Base-by-base conservation (phyloP, 352 stramenopile genomes). In the Pythium volutum region DNA sequence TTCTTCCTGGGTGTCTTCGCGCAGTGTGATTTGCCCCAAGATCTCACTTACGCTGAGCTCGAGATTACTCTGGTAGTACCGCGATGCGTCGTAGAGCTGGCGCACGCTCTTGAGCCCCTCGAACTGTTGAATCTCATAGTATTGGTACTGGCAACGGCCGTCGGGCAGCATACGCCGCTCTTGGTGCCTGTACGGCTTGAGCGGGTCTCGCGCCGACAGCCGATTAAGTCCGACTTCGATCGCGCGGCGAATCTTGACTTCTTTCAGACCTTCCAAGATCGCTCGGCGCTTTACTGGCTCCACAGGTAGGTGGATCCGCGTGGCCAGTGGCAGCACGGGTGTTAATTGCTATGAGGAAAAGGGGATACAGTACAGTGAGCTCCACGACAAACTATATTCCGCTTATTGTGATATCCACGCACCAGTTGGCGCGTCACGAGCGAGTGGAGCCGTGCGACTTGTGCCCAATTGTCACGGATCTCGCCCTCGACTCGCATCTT, bases 41-140 rank as follows among this genome's bases (percentile, higher is more conserved):
- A 68, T 62, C 59, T 84, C 76, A 4, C 72, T 83, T 20, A 87
- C 75, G 12, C 54, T 84, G 59, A 86, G 84, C 56, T 89, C 75
- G 67, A 86, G 74, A 41, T 80, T 83, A 11, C 74, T 41, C 22
- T 75, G 62, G 54, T 77, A 81, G 16, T 63, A 73, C 15, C 71
- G 51, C 18, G 84, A 59, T 9, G 71, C 67, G 23, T 87, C 69
- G 39, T 72, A 87, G 12, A 87, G 70, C 34, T 83, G 69, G 12
- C 61, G 64, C 12, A 82, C 67, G 16, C 64, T 61, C 4, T 63
- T 61, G 48, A 86, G 81, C n/a, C 70, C 71, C 22, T 70, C 56
- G 52, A 63, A 63, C 70, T 78, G 34, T 15, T 62, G 39, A 36
- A 56, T 49, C 43, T 52, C 64, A 49, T 74, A 79, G 25, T 42